Conservation (phyloP, 225 moss, liverwort and hornwort species). For the Pseudoscleropodium purum region DNA sequence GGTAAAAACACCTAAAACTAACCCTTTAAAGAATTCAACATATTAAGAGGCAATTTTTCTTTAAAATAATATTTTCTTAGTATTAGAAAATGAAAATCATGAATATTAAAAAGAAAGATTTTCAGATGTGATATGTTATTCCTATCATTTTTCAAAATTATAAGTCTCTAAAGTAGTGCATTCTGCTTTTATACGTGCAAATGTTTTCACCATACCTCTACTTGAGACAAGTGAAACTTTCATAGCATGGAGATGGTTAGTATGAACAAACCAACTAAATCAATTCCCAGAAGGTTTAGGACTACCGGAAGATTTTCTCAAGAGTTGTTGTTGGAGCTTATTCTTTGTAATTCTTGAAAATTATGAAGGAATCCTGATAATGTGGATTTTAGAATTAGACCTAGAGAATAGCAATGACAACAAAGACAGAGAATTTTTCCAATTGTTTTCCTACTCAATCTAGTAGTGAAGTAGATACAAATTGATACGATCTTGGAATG, state of each 20-base stretch:
- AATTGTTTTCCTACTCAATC: not conserved
- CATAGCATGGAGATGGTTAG: not conserved
- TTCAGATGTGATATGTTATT: too few species aligned
- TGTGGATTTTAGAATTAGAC: not conserved
- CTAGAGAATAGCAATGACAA: not conserved
- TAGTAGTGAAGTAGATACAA: not conserved
- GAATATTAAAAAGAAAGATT: too few species aligned
- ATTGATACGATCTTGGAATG: not conserved
- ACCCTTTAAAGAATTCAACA: too few species aligned
- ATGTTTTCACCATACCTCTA: not conserved
- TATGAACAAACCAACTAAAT: not conserved
- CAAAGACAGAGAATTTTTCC: not conserved
- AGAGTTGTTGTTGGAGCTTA: slow-evolving; percentile 18
- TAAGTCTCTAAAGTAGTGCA: too few species aligned
- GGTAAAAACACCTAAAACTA: too few species aligned
- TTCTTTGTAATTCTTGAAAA: slow-evolving; percentile 11
- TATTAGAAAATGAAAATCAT: too few species aligned
- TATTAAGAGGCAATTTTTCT: too few species aligned
- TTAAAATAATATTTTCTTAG: too few species aligned
- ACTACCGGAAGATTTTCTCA: slow-evolving; percentile 24
- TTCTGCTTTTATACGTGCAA: not conserved
- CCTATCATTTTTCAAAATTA: too few species aligned
- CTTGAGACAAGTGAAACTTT: not conserved
- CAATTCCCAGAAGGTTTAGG: slow-evolving; percentile 1
- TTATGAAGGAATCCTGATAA: slow-evolving; percentile 14